Percentiles rank a stretch among this genome's conserved stretches.
phyloP scores from a whole-genome alignment of 129 eudicot species.

The Flaveria sonorensis region DNA sequence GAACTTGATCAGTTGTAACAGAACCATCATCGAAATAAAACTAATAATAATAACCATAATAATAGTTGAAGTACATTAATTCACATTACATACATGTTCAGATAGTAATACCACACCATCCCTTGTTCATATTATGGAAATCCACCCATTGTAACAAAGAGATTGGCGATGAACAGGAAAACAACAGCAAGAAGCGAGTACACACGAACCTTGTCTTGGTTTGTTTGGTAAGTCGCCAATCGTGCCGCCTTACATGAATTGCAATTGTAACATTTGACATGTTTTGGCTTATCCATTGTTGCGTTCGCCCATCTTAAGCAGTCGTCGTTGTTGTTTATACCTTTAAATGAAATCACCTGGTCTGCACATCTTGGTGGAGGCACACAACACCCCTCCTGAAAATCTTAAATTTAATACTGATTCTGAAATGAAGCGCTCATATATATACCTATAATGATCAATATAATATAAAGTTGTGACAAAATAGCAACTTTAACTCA shows the following conservation, averaged over 20 bases:
- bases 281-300: slow-evolving; percentile 12
- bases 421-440: not conserved
- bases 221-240: slow-evolving; percentile 34
- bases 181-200: slow-evolving; percentile 26
- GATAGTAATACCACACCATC: not conserved
- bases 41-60: not conserved
- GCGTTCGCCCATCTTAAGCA: slow-evolving; percentile 39
- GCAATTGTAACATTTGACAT: slow-evolving; percentile 38
- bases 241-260: slow-evolving; percentile 46
- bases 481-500: not conserved
- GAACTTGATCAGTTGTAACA: not conserved
- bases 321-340: slow-evolving; percentile 27
- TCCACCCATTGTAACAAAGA: slow-evolving; percentile 35
- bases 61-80: not conserved
- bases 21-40: not conserved
- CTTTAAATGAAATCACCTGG: slow-evolving; percentile 9
- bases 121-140: slow-evolving; percentile 20
- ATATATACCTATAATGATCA: not conserved
- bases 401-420: not conserved
- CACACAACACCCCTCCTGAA: slow-evolving; percentile 43
- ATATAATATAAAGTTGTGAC: not conserved
- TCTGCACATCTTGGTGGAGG: slow-evolving; percentile 37
- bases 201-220: slow-evolving; percentile 37
- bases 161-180: slow-evolving; percentile 34
- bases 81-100: slow-evolving; percentile 29